Evolutionary conservation across 805 yeast species (phyloP).

Genomic region (Saccharomycopsis babjevae): DNA sequence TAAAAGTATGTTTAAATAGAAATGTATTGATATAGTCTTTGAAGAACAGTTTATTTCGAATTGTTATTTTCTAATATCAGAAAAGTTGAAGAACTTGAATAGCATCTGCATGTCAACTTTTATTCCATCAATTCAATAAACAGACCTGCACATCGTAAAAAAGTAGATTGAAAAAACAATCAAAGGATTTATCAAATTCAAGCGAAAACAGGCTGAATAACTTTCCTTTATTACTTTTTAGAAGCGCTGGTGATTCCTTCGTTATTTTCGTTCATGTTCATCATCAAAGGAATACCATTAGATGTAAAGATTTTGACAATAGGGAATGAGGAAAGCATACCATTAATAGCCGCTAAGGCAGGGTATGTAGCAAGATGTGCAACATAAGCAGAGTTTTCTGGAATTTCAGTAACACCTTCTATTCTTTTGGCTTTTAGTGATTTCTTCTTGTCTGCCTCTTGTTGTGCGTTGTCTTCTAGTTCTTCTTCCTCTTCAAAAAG

Average conservation of each 20-base stretch:
- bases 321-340: constrained; percentile 49
- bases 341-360: constrained; percentile 49
- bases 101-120: neutral
- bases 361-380: constrained; percentile 43
- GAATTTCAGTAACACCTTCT: constrained; percentile 23
- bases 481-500: neutral
- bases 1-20: neutral
- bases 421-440: constrained; percentile 3
- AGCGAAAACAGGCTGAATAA: too few relatives aligned
- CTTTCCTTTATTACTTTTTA: neutral
- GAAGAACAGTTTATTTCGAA: neutral
- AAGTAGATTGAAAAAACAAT: too few relatives aligned
- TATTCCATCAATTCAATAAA: too few relatives aligned
- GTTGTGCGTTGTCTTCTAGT: neutral
- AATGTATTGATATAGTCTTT: neutral
- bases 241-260: neutral
- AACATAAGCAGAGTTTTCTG: constrained; percentile 39
- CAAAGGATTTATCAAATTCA: too few relatives aligned
- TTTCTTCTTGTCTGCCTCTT: neutral
- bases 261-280: constrained; percentile 25
- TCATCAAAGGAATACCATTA: constrained; percentile 49
- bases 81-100: neutral
- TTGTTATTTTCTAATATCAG: neutral
- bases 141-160: too few relatives aligned
- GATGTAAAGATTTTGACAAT: constrained; percentile 47